Percentiles rank a stretch among this genome's conserved stretches.
Conservation (phyloP, 352 stramenopile genomes). For the Pythium oligandrum region DNA sequence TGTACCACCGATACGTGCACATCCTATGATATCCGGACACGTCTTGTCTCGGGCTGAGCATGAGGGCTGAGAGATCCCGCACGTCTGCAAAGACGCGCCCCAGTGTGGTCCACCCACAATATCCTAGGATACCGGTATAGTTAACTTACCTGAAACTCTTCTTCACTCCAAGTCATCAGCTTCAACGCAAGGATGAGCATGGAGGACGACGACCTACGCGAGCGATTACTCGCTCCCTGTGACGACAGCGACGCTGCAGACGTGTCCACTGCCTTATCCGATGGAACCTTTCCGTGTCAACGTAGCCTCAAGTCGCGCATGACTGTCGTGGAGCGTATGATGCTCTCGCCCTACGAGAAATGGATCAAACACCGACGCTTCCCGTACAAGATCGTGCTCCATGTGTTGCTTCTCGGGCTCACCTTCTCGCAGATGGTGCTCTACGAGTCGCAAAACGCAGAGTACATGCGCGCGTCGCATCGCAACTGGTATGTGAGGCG, state of each 20-base stretch:
- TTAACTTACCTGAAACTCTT: no score
- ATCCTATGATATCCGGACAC: no score
- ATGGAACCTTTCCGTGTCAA: neutral
- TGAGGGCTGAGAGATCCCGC: no score
- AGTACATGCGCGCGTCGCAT: slow-evolving; percentile 80
- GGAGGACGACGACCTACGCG: slow-evolving; percentile 6
- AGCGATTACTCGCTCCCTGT: slow-evolving; percentile 7
- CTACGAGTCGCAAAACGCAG: slow-evolving; percentile 75
- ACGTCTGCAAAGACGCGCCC: no score
- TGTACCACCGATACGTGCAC: no score
- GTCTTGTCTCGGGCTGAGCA: no score
- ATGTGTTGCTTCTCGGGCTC: slow-evolving; percentile 69
- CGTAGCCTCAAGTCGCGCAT: slow-evolving; percentile 15
- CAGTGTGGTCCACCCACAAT: no score
- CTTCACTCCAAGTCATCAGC: no score
- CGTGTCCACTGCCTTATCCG: neutral
- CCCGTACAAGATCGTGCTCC: slow-evolving; percentile 80
- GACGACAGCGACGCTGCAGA: neutral
- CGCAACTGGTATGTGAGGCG: slow-evolving; percentile 56
- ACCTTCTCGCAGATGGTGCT: slow-evolving; percentile 70
- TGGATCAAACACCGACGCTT: slow-evolving; percentile 66
- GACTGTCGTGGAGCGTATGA: slow-evolving; percentile 42
- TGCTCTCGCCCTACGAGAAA: slow-evolving; percentile 83
- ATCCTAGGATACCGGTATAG: no score
- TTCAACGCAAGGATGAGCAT: no score